Base-by-base conservation (phyloP, 2,329 filamentous ascomycete species). In the Blastomyces silverae region DNA sequence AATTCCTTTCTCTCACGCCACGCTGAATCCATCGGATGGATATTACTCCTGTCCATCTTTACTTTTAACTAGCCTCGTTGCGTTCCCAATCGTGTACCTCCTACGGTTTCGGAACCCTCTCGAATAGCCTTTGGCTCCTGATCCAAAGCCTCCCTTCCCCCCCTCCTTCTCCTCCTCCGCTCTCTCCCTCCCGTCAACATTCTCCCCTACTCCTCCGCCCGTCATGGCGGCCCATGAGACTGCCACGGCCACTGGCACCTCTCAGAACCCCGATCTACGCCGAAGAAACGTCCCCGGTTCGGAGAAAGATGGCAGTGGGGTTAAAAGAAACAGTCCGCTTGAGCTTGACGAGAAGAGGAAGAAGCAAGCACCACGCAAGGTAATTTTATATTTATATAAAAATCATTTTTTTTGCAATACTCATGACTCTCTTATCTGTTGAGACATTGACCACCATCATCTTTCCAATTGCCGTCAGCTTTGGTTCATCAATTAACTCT, bases 231-330 rank as follows among this genome's bases (percentile, higher is more conserved):
- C 70, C 61, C 69, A 67, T 48, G 71, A 76, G 64, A 68, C 69
- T 64, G 76, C 72, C 59, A 74, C 72, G 50, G 74, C 71, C 58
- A 76, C 76, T 34, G 76, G 75, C 34, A 70, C 71, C 46, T 72
- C 76, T 59, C 70, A 74, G 31, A 65, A 71, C 63, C 64, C 71
- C 50, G 76, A 80, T 66, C 64, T 79, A 48, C 75, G 79, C 60
- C 77, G 77, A 66, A 74, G 79, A 72, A 79, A 79, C 73, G 74
- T 79, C 39, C 69, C 74, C 55, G 71, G 69, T 59, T 66, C 13
- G 20, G 22, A 61, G 25, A 61, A 46, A 48, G 25, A 5, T 48
- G 58, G 22, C 28, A 28, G 44, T 50, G 58, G 44, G 58, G 25
- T 50, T 20, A 50, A 25, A 6, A 50, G 25, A 34, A 22, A 61